Conservation (phyloP, 108 stramenopile genomes). For the Cyclotella kingstonii region DNA sequence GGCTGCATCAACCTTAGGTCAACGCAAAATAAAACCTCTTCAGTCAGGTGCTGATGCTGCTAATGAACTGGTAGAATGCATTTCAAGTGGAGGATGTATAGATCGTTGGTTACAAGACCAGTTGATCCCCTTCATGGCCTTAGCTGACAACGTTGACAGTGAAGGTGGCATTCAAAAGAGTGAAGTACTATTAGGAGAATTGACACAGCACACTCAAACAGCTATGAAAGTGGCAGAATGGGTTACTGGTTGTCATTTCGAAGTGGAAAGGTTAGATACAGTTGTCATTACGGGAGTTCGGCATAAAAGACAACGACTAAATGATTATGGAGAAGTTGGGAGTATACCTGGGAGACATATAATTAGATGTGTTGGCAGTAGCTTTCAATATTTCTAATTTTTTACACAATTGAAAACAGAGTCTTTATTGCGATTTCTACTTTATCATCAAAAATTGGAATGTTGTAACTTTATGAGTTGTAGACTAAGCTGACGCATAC, state of each 20-base stretch:
- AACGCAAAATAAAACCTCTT: conserved; percentile 32
- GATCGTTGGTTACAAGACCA: conserved; percentile 75
- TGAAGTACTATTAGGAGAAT: conserved; percentile 50
- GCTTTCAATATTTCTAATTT: conserved; percentile 11
- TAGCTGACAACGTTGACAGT: conserved; percentile 22
- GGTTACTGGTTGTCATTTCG: conserved; percentile 37
- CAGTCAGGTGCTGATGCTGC: conserved; percentile 49
- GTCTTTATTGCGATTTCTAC: too few species aligned
- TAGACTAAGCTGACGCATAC: too few species aligned
- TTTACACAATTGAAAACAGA: too few species aligned
- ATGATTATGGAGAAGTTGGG: conserved; percentile 36
- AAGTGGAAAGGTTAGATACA: conserved; percentile 21
- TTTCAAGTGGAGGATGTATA: conserved; percentile 56
- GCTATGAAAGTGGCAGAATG: conserved; percentile 60
- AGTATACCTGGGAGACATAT: conserved; percentile 40
- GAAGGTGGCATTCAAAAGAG: conserved; percentile 35
- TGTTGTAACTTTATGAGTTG: not conserved
- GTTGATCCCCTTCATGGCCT: conserved; percentile 68
- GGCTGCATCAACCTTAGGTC: conserved; percentile 52
- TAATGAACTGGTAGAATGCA: conserved; percentile 41
- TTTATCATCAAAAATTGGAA: not conserved
- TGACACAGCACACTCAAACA: conserved; percentile 67
- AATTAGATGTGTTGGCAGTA: conserved; percentile 48
- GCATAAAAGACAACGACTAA: not conserved
- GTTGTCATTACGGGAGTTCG: not conserved